phyloP scores from a whole-genome alignment of 108 stramenopile species.

The Licmophora abbreviata region DNA sequence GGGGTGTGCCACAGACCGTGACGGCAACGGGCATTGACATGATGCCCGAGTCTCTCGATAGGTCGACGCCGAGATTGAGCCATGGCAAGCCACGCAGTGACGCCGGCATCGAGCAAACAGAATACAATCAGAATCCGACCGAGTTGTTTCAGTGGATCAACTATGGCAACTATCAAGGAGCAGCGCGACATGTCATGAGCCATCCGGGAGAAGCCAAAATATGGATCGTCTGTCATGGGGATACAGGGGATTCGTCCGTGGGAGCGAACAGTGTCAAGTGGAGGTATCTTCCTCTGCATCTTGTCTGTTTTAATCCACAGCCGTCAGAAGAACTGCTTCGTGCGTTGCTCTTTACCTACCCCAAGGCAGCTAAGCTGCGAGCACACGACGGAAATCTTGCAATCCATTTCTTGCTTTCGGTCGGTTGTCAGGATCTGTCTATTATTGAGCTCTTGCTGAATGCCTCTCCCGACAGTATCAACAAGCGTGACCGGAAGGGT shows the following conservation, averaged over 20 bases:
- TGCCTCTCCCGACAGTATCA: slow-evolving; percentile 21
- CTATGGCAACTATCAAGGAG: slow-evolving; percentile 29
- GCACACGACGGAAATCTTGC: slow-evolving; percentile 42
- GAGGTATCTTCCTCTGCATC: slow-evolving; percentile 41
- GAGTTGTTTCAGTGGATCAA: slow-evolving; percentile 40
- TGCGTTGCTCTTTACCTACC: slow-evolving; percentile 20
- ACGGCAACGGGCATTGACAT: no score
- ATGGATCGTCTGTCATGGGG: slow-evolving; percentile 39
- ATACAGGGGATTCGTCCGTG: slow-evolving; percentile 6
- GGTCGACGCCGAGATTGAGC: no score
- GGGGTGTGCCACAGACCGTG: no score
- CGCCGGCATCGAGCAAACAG: no score
- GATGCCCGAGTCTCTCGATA: no score
- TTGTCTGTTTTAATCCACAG: slow-evolving; percentile 32
- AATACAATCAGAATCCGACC: slow-evolving; percentile 40
- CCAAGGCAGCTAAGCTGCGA: slow-evolving; percentile 20
- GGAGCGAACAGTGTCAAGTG: slow-evolving; percentile 9
- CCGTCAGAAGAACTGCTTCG: slow-evolving; percentile 25
- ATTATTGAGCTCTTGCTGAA: slow-evolving; percentile 22
- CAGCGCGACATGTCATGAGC: slow-evolving; percentile 8
- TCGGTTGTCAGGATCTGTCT: slow-evolving; percentile 28
- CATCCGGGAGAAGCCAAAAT: slow-evolving; percentile 24
- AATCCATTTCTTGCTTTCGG: slow-evolving; percentile 33
- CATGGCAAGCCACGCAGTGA: no score
- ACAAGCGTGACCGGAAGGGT: slow-evolving; percentile 16